Evolutionary conservation across 2,329 filamentous ascomycete genomes (phyloP).

Genomic region (Talaromyces sp.): DNA sequence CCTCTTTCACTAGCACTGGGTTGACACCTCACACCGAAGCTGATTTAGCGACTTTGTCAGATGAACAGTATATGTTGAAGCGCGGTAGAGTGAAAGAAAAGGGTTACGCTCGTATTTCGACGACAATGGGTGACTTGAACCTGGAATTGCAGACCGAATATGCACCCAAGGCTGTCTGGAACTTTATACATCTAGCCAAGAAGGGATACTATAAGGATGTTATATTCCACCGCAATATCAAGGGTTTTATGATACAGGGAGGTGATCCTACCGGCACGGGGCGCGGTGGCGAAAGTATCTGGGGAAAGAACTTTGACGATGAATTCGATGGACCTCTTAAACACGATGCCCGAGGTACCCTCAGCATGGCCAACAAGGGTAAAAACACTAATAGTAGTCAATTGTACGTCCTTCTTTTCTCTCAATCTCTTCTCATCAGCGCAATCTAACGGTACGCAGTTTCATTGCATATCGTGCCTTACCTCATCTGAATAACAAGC

Average conservation of each 20-base stretch:
- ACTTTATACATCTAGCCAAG: slow-evolving; percentile 84
- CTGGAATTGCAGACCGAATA: slow-evolving; percentile 88
- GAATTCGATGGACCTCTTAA: slow-evolving; percentile 85
- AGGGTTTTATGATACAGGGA: slow-evolving; percentile 96
- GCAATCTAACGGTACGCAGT: slow-evolving; percentile 26
- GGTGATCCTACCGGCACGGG: slow-evolving; percentile 92
- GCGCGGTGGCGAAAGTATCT: slow-evolving; percentile 82
- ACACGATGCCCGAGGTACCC: slow-evolving; percentile 75
- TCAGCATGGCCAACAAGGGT: slow-evolving; percentile 98
- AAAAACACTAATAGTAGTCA: slow-evolving; percentile 96
- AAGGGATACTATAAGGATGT: slow-evolving; percentile 86
- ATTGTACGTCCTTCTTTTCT: slow-evolving; percentile 49
- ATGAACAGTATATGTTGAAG: slow-evolving; percentile 96
- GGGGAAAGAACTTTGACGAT: slow-evolving; percentile 91
- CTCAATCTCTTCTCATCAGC: background rate
- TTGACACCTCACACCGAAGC: slow-evolving; percentile 87
- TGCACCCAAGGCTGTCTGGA: slow-evolving; percentile 93
- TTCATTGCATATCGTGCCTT: slow-evolving; percentile 87
- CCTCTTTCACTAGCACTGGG: slow-evolving; percentile 92
- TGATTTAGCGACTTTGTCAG: slow-evolving; percentile 78
- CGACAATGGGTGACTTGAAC: slow-evolving; percentile 78
- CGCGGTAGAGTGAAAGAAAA: slow-evolving; percentile 84
- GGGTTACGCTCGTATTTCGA: slow-evolving; percentile 87
- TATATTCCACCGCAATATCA: slow-evolving; percentile 88
- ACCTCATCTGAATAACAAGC: slow-evolving; percentile 86